Evolutionary conservation across 306 rosid species (phyloP), one percentile per base, ranked within the genome.

Genomic region (Cucumis cinereus): DNA sequence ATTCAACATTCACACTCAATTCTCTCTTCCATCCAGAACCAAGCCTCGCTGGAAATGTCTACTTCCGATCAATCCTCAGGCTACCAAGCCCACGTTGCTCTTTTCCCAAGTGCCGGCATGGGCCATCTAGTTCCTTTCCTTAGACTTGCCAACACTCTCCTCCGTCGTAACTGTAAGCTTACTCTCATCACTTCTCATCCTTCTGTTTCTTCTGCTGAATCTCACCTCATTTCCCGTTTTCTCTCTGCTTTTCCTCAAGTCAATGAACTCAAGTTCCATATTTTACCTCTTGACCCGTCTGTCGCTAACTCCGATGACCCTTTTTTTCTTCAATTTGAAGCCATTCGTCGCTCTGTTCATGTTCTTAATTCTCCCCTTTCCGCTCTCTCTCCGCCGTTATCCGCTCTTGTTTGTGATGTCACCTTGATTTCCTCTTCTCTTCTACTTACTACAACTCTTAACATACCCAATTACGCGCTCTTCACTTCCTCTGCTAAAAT

Each of bases 101-200:
- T 91, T 15, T 80, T 89, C 43, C 90, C 90, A 17, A 82, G 82
- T 33, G 83, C 93, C 8, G 88, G 92, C 26, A 84, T 91, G 84
- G 92, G 90, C 5, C 96, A 87, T 33, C 77, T 87, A 0, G 83
- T 84, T 4, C 88, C 88, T 49, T 83, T 85, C 43, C 90, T 83
- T 2, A 73, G 85, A n/a, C 81, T 86, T 0, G 90, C 88, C 0
- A 16, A 87, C 0, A 0, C 45, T 26, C 89, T 89, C 33, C n/a
- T 62, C 64, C 77, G 59, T 15, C 73, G 77, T 75, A 35, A 77
- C 52, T 86, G 88, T 78, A 77, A 63, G 3, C 76, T 89, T 47
- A 86, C 89, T 4, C 83, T 91, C 79, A 81, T 87, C 79, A 83
- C 73, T 30, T 76, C 83, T 73, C 82, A 66, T 12, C 87, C 96